Base-by-base conservation (phyloP, 1,284 basidiomycete genomes). In the Cutaneotrichosporon curvatum region DNA sequence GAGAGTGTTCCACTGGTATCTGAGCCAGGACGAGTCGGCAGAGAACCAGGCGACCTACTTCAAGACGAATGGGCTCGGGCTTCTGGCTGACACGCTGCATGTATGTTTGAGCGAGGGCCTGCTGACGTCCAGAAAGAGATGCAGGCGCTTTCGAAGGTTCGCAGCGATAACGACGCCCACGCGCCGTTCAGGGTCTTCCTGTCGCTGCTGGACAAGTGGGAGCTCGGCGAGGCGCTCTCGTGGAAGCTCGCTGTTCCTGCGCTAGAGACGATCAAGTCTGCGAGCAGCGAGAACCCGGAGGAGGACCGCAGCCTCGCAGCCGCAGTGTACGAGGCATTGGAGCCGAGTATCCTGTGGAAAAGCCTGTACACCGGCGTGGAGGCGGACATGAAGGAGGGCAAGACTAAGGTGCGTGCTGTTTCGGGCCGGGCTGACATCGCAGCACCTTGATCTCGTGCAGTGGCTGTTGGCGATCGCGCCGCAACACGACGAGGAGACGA, bases 161-260 rank as follows among this genome's bases (percentile, higher is more conserved):
- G 0, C 74, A 77, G 38, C 83, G 81, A 83, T 50, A 76, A 82
- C 0, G 84, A 85, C 52, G 81, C 84, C 1, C 80, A 73, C 50
- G 56, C 85, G 15, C 89, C 95, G 0, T 97, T 90, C 78, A 92
- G 92, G 69, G 86, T 97, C 38, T 94, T 96, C 67, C 82, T 97
- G 22, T 92, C 91, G 1, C 70, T 98, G 15, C 74, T 97, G 53
- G 95, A 99, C 71, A 95, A 95, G 68, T 96, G 89, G 86, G 91
- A 96, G 69, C 84, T 98, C 42, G 94, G 94, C 0, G 80, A 81
- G 16, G 77, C 80, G 0, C 71, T 98, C 21, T 92, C 90, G 0
- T 81, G 87, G 37, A 76, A 75, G 1, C 72, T 96, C 30, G 80
- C 87, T 4, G 80, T 88, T 47, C 87, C 95, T 55, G 78, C 85